Conservation (phyloP, 1,139 yeast species). For the Kodamaea sp. region DNA sequence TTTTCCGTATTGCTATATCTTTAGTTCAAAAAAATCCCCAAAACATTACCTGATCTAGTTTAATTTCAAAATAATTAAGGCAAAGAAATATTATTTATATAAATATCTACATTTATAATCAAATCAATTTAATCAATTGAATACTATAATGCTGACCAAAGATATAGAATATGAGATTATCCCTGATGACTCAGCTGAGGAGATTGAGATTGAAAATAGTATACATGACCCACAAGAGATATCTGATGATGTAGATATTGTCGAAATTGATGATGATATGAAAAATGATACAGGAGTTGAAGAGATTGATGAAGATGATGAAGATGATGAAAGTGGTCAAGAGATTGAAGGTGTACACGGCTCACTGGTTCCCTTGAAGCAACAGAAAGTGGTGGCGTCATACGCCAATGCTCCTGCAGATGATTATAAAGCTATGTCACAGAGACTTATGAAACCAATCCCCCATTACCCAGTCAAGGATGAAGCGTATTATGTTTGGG, state of each 20-base stretch:
- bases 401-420: slow-evolving; percentile 22
- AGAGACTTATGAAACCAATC: slow-evolving; percentile 37
- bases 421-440: slow-evolving; percentile 28
- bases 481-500: slow-evolving; percentile 63
- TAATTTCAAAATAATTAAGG: too few species aligned
- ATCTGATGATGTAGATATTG: slow-evolving; percentile 4
- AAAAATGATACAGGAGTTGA: slow-evolving; percentile 11
- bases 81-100: too few species aligned
- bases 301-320: slow-evolving; percentile 12
- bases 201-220: neutral
- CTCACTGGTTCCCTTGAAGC: neutral
- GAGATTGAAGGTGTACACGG: slow-evolving; percentile 8
- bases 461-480: slow-evolving; percentile 43
- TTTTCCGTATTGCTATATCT: too few species aligned
- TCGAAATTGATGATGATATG: slow-evolving; percentile 9
- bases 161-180: slow-evolving; percentile 6
- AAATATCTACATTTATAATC: neutral
- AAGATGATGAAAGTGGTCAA: slow-evolving; percentile 7
- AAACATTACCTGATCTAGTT: too few species aligned
- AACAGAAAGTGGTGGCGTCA: slow-evolving; percentile 8
- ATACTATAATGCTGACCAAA: slow-evolving; percentile 1
- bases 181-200: slow-evolving; percentile 5
- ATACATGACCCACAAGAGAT: slow-evolving; percentile 2
- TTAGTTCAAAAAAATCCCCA: too few species aligned
- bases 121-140: neutral